Conservation (phyloP, 768 basidiomycete species). For the Calvatia gigantea region DNA sequence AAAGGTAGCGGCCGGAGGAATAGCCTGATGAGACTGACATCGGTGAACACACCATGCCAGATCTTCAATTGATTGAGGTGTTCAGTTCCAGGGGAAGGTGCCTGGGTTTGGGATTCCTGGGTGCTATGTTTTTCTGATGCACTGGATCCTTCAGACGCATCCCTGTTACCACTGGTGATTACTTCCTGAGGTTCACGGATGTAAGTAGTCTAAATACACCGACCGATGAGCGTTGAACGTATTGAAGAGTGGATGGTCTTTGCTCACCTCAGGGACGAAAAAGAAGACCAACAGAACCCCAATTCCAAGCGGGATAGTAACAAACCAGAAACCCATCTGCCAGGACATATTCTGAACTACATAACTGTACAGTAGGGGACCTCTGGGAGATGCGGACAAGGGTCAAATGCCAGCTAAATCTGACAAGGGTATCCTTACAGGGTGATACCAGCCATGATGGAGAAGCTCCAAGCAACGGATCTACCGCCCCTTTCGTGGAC, state of each 20-base stretch:
- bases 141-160: background rate
- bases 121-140: conserved; percentile 15
- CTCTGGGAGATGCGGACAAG: conserved; percentile 19
- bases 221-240: background rate
- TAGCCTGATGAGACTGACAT: conserved; percentile 30
- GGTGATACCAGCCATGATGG: conserved; percentile 40
- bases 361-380: conserved; percentile 42
- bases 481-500: conserved; percentile 42
- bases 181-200: conserved; percentile 13
- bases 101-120: conserved; percentile 1
- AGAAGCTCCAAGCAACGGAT: conserved; percentile 41
- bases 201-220: conserved; percentile 29
- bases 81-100: conserved; percentile 18
- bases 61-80: conserved; percentile 32
- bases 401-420: background rate
- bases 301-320: conserved; percentile 39
- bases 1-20: conserved; percentile 41
- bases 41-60: conserved; percentile 34
- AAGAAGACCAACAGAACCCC: conserved; percentile 35
- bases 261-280: conserved; percentile 38
- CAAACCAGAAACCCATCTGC: conserved; percentile 46
- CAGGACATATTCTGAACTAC: conserved; percentile 40
- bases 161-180: background rate
- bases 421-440: conserved; percentile 22
- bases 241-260: background rate